Evolutionary conservation across 1,139 yeast species (phyloP).

Genomic region (Debaryomyces nepalensis): DNA sequence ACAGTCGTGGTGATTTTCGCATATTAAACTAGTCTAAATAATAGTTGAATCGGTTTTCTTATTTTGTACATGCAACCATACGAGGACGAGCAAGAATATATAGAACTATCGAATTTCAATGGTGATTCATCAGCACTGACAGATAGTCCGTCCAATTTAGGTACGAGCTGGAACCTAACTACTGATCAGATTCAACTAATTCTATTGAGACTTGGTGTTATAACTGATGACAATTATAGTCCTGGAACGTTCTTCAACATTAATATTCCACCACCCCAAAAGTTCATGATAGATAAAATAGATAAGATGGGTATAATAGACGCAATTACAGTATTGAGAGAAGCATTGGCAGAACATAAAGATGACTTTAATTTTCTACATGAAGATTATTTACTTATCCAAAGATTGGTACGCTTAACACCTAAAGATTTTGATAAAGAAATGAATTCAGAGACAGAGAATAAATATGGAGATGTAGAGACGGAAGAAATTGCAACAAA

Average conservation of each 20-base stretch:
- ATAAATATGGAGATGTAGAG: slow-evolving; percentile 16
- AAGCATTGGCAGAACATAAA: slow-evolving; percentile 42
- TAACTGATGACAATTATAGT: slow-evolving; percentile 33
- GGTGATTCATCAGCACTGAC: not conserved
- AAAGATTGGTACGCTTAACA: slow-evolving; percentile 32
- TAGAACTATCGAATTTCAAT: slow-evolving; percentile 9
- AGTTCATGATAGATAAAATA: slow-evolving; percentile 38
- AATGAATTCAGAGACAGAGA: slow-evolving; percentile 12
- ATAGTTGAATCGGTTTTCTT: no score
- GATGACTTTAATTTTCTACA: slow-evolving; percentile 48
- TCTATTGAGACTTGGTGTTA: slow-evolving; percentile 35
- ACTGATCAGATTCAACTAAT: slow-evolving; percentile 32
- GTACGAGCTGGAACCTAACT: slow-evolving; percentile 18
- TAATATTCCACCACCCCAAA: slow-evolving; percentile 26
- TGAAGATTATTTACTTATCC: slow-evolving; percentile 42
- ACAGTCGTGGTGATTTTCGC: no score
- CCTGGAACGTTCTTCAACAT: slow-evolving; percentile 16
- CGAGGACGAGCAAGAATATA: slow-evolving; percentile 2
- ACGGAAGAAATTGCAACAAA: slow-evolving; percentile 13
- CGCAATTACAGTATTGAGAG: slow-evolving; percentile 41
- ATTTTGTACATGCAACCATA: not conserved
- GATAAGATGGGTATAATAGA: slow-evolving; percentile 25
- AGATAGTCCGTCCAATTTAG: not conserved
- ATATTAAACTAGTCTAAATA: no score
- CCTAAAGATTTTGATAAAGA: slow-evolving; percentile 22